These are phyloP conservation scores for Cercospora brassicicola DNA, from an alignment of 2,329 filamentous ascomycete genomes.

Conservation along the genomic window DNA sequence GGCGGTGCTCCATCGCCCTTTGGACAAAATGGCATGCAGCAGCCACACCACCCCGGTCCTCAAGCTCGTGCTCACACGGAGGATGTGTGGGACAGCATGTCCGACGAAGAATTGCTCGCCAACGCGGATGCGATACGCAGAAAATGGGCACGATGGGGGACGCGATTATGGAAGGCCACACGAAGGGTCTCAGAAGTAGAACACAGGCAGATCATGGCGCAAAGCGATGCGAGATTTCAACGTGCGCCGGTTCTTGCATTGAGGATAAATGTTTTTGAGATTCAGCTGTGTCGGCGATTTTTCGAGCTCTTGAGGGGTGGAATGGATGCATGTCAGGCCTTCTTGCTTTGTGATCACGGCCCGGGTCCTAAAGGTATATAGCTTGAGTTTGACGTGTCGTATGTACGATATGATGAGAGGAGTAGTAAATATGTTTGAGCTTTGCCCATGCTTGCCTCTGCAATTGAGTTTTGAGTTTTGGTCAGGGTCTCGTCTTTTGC, in stretches of 20 bases:
- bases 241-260: too few relatives aligned
- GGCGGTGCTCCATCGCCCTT: too few relatives aligned
- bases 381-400: too few relatives aligned
- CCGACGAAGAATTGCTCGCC: background rate
- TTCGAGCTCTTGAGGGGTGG: too few relatives aligned
- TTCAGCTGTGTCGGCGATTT: too few relatives aligned
- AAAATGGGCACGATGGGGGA: background rate
- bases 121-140: background rate
- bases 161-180: background rate
- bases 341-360: too few relatives aligned
- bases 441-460: background rate
- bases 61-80: background rate
- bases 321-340: too few relatives aligned
- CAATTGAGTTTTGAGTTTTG: background rate
- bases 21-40: background rate
- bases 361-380: too few relatives aligned
- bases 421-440: background rate
- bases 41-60: background rate
- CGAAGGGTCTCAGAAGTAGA: too few relatives aligned
- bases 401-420: background rate
- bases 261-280: too few relatives aligned
- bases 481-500: background rate
- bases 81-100: background rate
- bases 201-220: too few relatives aligned
- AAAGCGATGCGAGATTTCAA: too few relatives aligned